Percentiles rank a stretch among this genome's conserved stretches.
These are phyloP conservation scores for Yamadazyma akitaensis DNA, from an alignment of 805 yeast species.

Conservation along the genomic window DNA sequence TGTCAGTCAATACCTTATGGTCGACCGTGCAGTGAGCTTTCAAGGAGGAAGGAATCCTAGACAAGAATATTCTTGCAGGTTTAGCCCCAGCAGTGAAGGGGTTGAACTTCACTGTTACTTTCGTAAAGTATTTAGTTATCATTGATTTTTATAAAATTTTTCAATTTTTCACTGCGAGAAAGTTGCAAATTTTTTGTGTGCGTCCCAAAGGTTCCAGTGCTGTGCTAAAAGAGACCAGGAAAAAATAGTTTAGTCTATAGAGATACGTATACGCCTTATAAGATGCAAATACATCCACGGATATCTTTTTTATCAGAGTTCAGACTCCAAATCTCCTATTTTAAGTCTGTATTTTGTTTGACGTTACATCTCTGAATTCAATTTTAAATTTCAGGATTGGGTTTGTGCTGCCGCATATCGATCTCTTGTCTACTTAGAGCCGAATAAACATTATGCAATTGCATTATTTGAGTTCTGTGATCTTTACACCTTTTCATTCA, in stretches of 20 bases:
- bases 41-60: constrained; percentile 75
- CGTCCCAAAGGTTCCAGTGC: background rate
- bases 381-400: background rate
- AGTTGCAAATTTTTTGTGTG: background rate
- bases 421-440: too few species aligned
- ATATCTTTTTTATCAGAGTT: too few species aligned
- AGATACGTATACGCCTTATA: too few species aligned
- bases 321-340: background rate
- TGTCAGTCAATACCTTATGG: constrained; percentile 53
- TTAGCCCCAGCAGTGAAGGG: constrained; percentile 75
- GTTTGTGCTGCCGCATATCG: background rate
- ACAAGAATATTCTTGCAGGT: constrained; percentile 73
- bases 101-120: constrained; percentile 71
- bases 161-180: constrained; percentile 9
- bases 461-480: too few species aligned
- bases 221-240: background rate
- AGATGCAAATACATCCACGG: background rate
- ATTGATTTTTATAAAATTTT: constrained; percentile 30
- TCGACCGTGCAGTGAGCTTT: constrained; percentile 58
- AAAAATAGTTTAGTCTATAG: too few species aligned
- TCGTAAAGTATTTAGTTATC: constrained; percentile 89
- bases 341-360: too few species aligned
- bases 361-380: too few species aligned
- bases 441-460: too few species aligned
- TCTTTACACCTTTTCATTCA: too few species aligned